Conservation (phyloP, 768 basidiomycete species). For the Lentinula aciculospora region DNA sequence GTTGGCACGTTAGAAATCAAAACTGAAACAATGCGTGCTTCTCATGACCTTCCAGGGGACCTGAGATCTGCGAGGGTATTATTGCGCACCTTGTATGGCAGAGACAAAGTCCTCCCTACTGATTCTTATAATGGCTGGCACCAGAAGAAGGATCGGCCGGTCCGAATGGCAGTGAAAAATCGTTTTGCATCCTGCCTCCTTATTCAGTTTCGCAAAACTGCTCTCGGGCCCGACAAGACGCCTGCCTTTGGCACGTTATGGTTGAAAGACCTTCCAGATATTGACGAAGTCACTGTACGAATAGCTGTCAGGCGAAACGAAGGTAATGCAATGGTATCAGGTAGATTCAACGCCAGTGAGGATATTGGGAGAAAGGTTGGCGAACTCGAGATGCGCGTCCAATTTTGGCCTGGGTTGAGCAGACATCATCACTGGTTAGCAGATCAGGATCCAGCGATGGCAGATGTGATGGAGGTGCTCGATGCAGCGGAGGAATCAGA, state of each 20-base stretch:
- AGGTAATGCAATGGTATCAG: conserved; percentile 13
- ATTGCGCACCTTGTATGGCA: conserved; percentile 30
- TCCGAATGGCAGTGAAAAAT: conserved; percentile 33
- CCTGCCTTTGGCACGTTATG: conserved; percentile 33
- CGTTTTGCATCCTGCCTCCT: conserved; percentile 34
- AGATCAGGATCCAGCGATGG: conserved; percentile 26
- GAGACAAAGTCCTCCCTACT: conserved; percentile 28
- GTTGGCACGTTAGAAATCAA: conserved; percentile 58
- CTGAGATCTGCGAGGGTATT: conserved; percentile 33
- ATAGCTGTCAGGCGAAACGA: conserved; percentile 1
- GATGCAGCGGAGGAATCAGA: conserved; percentile 34
- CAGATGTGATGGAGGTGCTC: conserved; percentile 36
- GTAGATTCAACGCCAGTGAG: conserved; percentile 13
- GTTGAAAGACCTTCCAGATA: conserved; percentile 37
- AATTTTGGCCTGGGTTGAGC: conserved; percentile 36
- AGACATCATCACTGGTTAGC: conserved; percentile 34
- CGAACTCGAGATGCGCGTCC: conserved; percentile 28
- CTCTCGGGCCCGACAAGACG: conserved; percentile 25
- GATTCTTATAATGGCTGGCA: conserved; percentile 23
- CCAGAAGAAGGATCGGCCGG: conserved; percentile 19
- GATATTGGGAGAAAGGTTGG: conserved; percentile 22
- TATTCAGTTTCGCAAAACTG: conserved; percentile 29
- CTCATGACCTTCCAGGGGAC: conserved; percentile 24
- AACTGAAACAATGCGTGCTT: conserved; percentile 23
- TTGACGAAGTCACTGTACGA: conserved; percentile 19